Conservation (phyloP, 2,329 filamentous ascomycete genomes). For the Alternaria angustiovoidea region DNA sequence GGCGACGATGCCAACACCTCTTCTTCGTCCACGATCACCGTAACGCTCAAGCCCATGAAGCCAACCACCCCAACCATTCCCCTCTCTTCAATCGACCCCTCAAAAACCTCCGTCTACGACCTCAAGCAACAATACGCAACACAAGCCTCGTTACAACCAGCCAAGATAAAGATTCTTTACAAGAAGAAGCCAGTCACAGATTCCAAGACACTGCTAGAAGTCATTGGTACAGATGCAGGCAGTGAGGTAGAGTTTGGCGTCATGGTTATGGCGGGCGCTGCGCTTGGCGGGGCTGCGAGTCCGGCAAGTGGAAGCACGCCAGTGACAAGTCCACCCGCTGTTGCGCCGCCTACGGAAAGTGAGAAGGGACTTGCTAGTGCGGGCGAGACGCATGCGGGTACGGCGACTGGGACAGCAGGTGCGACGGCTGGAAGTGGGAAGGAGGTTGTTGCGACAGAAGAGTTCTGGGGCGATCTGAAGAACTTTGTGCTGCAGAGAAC, state of each 20-base stretch:
- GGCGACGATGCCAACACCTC: slow-evolving; percentile 41
- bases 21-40: slow-evolving; percentile 56
- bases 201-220: slow-evolving; percentile 77
- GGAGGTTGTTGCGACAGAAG: slow-evolving; percentile 71
- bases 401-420: slow-evolving; percentile 49
- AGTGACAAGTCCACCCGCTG: slow-evolving; percentile 57
- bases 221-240: slow-evolving; percentile 65
- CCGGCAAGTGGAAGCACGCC: slow-evolving; percentile 52
- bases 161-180: slow-evolving; percentile 85
- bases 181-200: slow-evolving; percentile 87
- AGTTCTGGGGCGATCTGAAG: slow-evolving; percentile 87
- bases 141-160: slow-evolving; percentile 64
- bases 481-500: slow-evolving; percentile 82
- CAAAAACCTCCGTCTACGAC: slow-evolving; percentile 78
- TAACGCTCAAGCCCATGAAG: slow-evolving; percentile 78
- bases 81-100: slow-evolving; percentile 66
- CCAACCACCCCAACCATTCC: slow-evolving; percentile 67
- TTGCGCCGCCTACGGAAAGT: slow-evolving; percentile 62
- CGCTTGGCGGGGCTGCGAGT: slow-evolving; percentile 46
- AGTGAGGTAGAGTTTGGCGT: slow-evolving; percentile 76
- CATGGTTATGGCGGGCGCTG: slow-evolving; percentile 79
- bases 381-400: slow-evolving; percentile 15
- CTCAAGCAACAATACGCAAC: slow-evolving; percentile 75
- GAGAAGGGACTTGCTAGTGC: slow-evolving; percentile 51
- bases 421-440: slow-evolving; percentile 63